Evolutionary conservation across 768 basidiomycete species (phyloP), one percentile per base, ranked within the genome.

Genomic region (Psilocybe azurescens): DNA sequence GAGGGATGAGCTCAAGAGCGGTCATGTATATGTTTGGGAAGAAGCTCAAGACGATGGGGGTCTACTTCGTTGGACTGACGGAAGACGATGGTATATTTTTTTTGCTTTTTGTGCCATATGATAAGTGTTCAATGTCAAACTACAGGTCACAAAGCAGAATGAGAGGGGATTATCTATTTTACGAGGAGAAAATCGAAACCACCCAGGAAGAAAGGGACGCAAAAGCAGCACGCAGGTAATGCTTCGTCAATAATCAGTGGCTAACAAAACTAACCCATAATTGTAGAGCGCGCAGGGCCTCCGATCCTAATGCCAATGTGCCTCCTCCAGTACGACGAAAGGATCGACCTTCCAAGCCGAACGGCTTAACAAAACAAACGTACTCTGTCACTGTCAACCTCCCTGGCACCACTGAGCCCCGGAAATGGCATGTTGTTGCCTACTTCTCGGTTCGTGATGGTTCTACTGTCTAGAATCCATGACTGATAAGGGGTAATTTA

Each of bases 21-120:
- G 91, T 2, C 89, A 92, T 62, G 84, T 93, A 46, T 93, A 91
- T 67, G 91, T 93, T 41, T 93, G 91, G 91, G 91, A 93, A 67
- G 91, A 93, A 72, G 89, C 90, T 3, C 90, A 89, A 65, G 91
- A 91, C 53, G 89, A 88, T 53, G 87, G 86, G 6, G 79, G 79
- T 16, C 76, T 91, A 39, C 78, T 92, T 60, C 82, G 91, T 28
- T 93, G 91, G 91, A 93, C 91, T 16, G 91, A 93, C 70, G 91
- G 91, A 13, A 80, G 90, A 64, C 79, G 91, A 76, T 93, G 91
- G 91, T 56, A 36, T 20, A 44, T 18, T 56, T 51, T 16, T 38
- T 24, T 29, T 16, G 11, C 53, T 20, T n/a, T 33, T 13, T 53
- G 11, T 24, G 2, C 2, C 24, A 24, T 24, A 24, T 24, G 24